Percentiles rank a stretch among this genome's conserved stretches.
Conservation (phyloP, 2,329 filamentous ascomycete species). For the Xylariaceae sp. region DNA sequence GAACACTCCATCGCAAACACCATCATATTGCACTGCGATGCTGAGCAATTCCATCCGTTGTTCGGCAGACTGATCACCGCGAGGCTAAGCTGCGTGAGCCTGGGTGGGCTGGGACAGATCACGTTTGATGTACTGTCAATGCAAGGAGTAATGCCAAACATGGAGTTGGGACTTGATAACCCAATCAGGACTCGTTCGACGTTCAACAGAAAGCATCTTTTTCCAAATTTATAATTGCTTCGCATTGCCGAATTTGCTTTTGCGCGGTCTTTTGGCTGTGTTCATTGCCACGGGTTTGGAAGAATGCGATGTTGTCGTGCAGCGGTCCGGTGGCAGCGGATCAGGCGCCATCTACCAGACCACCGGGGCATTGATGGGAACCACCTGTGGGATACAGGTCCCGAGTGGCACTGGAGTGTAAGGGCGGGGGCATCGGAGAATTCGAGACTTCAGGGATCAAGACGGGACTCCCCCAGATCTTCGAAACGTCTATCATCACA, state of each 20-base stretch:
- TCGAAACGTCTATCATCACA: conserved; percentile 12
- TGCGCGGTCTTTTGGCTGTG: too few relatives aligned
- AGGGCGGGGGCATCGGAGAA: neutral
- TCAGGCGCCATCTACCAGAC: neutral
- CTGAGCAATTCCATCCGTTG: neutral
- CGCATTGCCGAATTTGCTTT: neutral
- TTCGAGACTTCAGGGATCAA: neutral
- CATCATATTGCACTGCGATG: neutral
- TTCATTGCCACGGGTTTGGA: too few relatives aligned
- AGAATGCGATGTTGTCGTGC: too few relatives aligned
- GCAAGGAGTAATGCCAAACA: conserved; percentile 9
- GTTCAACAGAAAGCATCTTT: neutral
- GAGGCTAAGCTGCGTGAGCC: conserved; percentile 15
- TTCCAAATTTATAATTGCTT: neutral
- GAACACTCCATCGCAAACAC: neutral
- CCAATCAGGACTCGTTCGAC: neutral
- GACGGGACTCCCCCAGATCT: conserved; percentile 13
- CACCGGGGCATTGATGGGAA: too few relatives aligned
- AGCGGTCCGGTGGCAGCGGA: too few relatives aligned
- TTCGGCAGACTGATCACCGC: conserved; percentile 4
- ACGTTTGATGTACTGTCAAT: conserved; percentile 14
- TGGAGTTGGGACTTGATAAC: conserved; percentile 1
- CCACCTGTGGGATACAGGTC: too few relatives aligned
- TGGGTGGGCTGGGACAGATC: conserved; percentile 1
- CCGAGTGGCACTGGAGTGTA: too few relatives aligned